A percentile compares a stretch with the other conserved stretches of the same genome.
These are phyloP conservation scores for Schizochytrium sp. DNA, from an alignment of 108 stramenopile species.

Conservation along the genomic window DNA sequence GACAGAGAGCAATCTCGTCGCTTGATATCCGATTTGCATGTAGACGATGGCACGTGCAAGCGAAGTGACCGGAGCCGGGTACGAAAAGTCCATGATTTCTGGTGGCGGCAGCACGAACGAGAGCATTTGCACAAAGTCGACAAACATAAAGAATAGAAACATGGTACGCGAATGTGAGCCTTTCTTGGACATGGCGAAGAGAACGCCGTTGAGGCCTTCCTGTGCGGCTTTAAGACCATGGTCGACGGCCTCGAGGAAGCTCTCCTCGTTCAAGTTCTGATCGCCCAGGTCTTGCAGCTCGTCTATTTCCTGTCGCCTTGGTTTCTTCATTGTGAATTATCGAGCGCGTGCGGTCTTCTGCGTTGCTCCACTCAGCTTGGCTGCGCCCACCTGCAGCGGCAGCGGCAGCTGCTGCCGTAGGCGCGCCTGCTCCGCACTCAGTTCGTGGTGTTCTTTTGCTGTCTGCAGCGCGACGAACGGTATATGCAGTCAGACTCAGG, in stretches of 20 bases:
- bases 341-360: background rate
- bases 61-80: background rate
- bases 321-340: background rate
- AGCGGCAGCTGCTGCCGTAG: too few species aligned
- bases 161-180: background rate
- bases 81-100: background rate
- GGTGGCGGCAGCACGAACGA: background rate
- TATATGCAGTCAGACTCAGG: too few species aligned
- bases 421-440: too few species aligned
- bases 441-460: too few species aligned
- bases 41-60: background rate
- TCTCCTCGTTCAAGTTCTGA: background rate
- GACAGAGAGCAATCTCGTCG: background rate
- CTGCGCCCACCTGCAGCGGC: too few species aligned
- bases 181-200: conserved; percentile 6
- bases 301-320: background rate
- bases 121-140: conserved; percentile 13
- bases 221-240: background rate
- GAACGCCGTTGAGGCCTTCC: background rate
- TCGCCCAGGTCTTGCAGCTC: background rate
- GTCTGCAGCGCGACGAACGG: too few species aligned
- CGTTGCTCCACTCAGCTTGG: too few species aligned
- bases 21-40: background rate
- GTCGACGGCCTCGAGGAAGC: background rate
- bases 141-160: background rate